Percentiles rank a stretch among this genome's conserved stretches.
Conservation (phyloP, 2,329 filamentous ascomycete genomes). For the Microcyclospora pomicola region DNA sequence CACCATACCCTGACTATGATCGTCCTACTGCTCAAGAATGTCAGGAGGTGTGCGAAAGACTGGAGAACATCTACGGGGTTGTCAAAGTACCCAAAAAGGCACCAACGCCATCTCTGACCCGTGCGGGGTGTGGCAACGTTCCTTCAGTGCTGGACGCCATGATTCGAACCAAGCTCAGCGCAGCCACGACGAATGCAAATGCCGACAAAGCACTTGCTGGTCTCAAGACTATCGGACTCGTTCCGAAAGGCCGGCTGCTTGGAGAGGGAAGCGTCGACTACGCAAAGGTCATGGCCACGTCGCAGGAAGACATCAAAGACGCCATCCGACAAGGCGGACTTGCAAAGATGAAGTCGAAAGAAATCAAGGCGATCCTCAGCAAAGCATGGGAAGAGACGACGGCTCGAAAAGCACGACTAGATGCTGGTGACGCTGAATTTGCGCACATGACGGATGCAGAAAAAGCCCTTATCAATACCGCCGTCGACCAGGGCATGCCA, state of each 20-base stretch:
- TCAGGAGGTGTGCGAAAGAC: conserved; percentile 51
- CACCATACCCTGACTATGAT: conserved; percentile 54
- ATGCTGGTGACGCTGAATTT: conserved; percentile 16
- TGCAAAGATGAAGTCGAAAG: conserved; percentile 53
- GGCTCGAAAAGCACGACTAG: conserved; percentile 38
- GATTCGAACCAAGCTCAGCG: conserved; percentile 48
- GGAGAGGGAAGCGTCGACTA: conserved; percentile 63
- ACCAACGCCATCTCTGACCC: conserved; percentile 53
- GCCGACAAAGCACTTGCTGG: conserved; percentile 54
- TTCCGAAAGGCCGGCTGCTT: conserved; percentile 39
- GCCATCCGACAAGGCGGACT: conserved; percentile 60
- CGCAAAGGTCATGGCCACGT: conserved; percentile 51
- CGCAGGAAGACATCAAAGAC: conserved; percentile 47
- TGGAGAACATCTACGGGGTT: conserved; percentile 52
- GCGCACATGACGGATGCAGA: conserved; percentile 26
- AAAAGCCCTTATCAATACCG: conserved; percentile 44
- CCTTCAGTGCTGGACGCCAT: conserved; percentile 51
- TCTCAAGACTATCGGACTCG: conserved; percentile 49
- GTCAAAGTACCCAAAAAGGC: conserved; percentile 51
- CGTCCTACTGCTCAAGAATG: conserved; percentile 57
- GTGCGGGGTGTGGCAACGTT: conserved; percentile 57
- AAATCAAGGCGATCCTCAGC: conserved; percentile 61
- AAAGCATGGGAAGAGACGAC: conserved; percentile 58
- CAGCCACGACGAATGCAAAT: conserved; percentile 45
- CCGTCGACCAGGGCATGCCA: conserved; percentile 42